Evolutionary conservation across 106 monocot genomes (phyloP), one percentile per base, ranked within the genome.

Genomic region (Acorus gramineus): DNA sequence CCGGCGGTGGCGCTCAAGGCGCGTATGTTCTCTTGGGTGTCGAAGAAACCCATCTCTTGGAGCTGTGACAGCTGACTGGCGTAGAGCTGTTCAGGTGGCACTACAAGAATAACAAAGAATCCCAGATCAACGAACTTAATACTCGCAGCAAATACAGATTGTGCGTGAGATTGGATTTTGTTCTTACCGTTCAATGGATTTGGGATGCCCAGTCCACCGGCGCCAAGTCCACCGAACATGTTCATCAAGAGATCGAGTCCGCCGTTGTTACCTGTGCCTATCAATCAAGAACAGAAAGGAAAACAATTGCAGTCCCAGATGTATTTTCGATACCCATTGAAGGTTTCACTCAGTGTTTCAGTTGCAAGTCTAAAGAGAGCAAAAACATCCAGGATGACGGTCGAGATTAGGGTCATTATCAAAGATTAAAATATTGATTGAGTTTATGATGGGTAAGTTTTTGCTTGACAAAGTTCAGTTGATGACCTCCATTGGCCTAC

Each of bases 31-130:
- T 86, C 94, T 63, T 94, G 94, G 4, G 86, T 82, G 73, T 94
- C 90, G 14, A 86, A 82, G 82, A 94, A 94, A 61, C 94, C 94
- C 94, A 94, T 94, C 56, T 94, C 94, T 61, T 84, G 94, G 68
- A 94, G 86, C 71, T 94, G 94, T 63, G 94, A 66, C 3, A 94
- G 78, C 60, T 94, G 94, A 6, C 82, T 86, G 49, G 94, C 94
- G 58, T 86, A 94, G 2, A 81, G 81, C 53, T 90, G 79, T 78
- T 94, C 94, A 43, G 90, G 86, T 3, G 90, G 90, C 69, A 86
- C 94, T 94, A 81, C 66, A 76, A 64, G 59, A 44, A 47, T 2
- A 44, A 55, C 9, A 56, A 53, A 49, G 46, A 14, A 6, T 8
- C 63, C 14, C 28, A 28, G 28, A 28, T 28, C 28, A 28, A 28